phyloP scores from a whole-genome alignment of 208 protist genomes.

The Willaertia magna region DNA sequence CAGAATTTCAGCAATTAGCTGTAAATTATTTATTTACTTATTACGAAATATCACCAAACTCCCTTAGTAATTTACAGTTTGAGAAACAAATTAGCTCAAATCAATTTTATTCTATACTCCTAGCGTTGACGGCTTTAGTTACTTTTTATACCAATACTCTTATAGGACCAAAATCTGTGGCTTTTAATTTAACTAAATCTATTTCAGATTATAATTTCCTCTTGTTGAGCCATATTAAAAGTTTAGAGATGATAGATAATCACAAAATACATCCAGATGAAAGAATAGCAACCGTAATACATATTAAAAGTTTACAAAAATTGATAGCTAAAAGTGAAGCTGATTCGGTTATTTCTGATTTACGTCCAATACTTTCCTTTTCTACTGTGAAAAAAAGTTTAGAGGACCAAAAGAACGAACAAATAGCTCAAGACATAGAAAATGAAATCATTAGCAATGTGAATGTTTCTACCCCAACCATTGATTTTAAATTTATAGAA shows the following conservation, averaged over 20 bases:
- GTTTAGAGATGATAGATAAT: not conserved
- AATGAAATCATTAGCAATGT: too few species aligned
- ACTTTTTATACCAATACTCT: not conserved
- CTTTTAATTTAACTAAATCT: not conserved
- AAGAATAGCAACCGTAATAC: too few species aligned
- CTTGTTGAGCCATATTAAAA: not conserved
- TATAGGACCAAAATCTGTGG: not conserved
- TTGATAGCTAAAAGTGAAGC: not conserved
- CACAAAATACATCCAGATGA: not conserved
- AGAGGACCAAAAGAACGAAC: not conserved
- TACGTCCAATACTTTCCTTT: not conserved
- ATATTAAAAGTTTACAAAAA: not conserved
- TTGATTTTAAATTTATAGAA: not conserved
- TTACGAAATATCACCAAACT: not conserved
- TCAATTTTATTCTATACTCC: not conserved
- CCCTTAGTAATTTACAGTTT: not conserved
- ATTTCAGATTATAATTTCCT: not conserved
- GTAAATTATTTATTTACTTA: not conserved
- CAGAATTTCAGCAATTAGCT: not conserved
- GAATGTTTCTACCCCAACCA: not conserved
- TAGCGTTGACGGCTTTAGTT: not conserved
- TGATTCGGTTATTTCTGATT: not conserved
- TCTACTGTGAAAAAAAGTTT: not conserved
- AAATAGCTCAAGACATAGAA: too few species aligned
- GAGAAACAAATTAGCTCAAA: not conserved